Conservation (phyloP, 2,329 filamentous ascomycete species). For the Colletotrichum coccodes region DNA sequence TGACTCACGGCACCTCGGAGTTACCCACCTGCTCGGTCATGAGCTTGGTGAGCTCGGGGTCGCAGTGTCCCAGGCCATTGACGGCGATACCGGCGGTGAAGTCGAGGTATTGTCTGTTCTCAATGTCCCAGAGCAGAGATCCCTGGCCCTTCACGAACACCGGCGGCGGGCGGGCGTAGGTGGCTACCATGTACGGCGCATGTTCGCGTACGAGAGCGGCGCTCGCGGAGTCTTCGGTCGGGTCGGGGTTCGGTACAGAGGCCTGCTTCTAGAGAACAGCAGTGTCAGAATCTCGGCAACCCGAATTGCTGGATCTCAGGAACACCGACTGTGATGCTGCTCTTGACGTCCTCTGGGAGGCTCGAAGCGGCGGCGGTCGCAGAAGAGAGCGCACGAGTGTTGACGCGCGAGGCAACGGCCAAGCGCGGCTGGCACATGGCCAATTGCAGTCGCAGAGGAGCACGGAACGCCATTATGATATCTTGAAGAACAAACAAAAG, state of each 20-base stretch:
- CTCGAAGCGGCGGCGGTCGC: constrained; percentile 49
- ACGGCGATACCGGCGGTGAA: constrained; percentile 97
- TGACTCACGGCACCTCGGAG: constrained; percentile 26
- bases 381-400: constrained; percentile 44
- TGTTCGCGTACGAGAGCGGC: constrained; percentile 79
- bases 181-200: constrained; percentile 92
- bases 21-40: constrained; percentile 77
- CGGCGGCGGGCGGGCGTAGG: constrained; percentile 88
- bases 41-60: constrained; percentile 79
- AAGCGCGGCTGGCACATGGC: constrained; percentile 37
- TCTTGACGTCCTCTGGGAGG: constrained; percentile 44
- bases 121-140: constrained; percentile 88
- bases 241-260: constrained; percentile 74
- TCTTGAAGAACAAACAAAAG: neutral
- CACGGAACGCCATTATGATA: constrained; percentile 51
- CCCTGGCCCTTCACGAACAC: constrained; percentile 92
- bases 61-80: constrained; percentile 90
- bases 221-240: constrained; percentile 77
- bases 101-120: constrained; percentile 90
- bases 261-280: constrained; percentile 40
- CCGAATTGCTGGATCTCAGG: neutral
- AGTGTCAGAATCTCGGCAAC: neutral
- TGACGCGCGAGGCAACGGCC: constrained; percentile 39
- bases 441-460: constrained; percentile 51
- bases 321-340: constrained; percentile 45